These are phyloP conservation scores for Colletotrichum cordylinicola DNA, from an alignment of 2,329 filamentous ascomycete species.

Conservation along the genomic window DNA sequence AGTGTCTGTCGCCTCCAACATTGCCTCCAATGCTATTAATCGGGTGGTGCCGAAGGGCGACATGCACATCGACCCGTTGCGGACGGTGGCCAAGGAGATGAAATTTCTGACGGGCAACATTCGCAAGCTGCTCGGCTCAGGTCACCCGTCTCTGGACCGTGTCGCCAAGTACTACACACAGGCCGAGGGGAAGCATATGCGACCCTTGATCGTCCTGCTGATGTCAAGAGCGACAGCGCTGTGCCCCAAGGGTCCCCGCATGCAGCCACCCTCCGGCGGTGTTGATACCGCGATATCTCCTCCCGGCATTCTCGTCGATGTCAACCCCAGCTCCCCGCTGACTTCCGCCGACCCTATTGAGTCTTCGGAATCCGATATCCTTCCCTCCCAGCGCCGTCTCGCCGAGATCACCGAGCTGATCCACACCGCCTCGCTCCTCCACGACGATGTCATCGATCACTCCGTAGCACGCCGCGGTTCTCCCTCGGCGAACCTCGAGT, in stretches of 20 bases:
- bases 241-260: slow-evolving; percentile 62
- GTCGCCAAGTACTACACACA: slow-evolving; percentile 98
- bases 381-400: slow-evolving; percentile 90
- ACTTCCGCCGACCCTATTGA: slow-evolving; percentile 40
- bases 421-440: slow-evolving; percentile 93
- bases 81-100: slow-evolving; percentile 94
- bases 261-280: slow-evolving; percentile 41
- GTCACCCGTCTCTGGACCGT: slow-evolving; percentile 91
- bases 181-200: slow-evolving; percentile 94
- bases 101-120: slow-evolving; percentile 95
- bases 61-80: slow-evolving; percentile 84
- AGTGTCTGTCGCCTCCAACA: slow-evolving; percentile 72
- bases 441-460: slow-evolving; percentile 98
- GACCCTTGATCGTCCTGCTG: slow-evolving; percentile 91
- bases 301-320: slow-evolving; percentile 71
- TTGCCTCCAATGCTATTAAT: slow-evolving; percentile 72
- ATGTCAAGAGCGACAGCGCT: slow-evolving; percentile 95
- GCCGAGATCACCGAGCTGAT: slow-evolving; percentile 98
- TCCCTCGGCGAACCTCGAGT: slow-evolving; percentile 90
- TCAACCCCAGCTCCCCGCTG: slow-evolving; percentile 73
- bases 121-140: slow-evolving; percentile 88
- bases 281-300: slow-evolving; percentile 64
- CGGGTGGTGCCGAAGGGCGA: slow-evolving; percentile 63
- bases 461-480: slow-evolving; percentile 83
- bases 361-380: slow-evolving; percentile 66